Evolutionary conservation across 805 yeast genomes (phyloP), one percentile per base, ranked within the genome.

Genomic region (Jamesozyma rosinii): DNA sequence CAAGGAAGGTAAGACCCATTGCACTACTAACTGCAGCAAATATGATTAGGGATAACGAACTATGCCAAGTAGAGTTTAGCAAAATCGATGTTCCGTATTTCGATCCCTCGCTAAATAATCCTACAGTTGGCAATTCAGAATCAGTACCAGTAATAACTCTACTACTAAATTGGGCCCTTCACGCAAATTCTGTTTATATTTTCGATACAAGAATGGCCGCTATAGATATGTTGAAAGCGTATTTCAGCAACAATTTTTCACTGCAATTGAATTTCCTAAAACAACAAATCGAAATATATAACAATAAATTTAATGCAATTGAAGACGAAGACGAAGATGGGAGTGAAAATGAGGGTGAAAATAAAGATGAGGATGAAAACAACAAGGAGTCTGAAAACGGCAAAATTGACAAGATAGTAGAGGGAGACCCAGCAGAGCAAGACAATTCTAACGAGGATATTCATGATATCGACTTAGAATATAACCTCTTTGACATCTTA

Each of bases 11-110:
- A 2, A 76, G 95, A 48, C 73, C 83, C 0, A 58, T 70, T 15
- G 83, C 95, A 0, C 67, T 92, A 27, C 65, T 80, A 4, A 78
- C 95, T 0, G 77, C 86, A 1, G 88, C 94, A 1, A 90, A 82
- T 49, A 67, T 89, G 27, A 81, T 92, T 3, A 65, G 79, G 38
- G 73, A 77, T 26, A 87, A 88, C 58, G 62, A 70, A 2, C 74
- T 69, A 2, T 72, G 83, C 29, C 98, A 92, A 61, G 65, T 67
- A 13, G 77, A 77, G 45, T 82, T 90, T 52, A 71, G 87, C 1
- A 79, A 78, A 43, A 79, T 90, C 13, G 97, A 92, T 61, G 96
- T 92, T 6, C 98, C 98, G 0, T 86, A 81, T 57, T 70, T 89
- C 43, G 97, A 87, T 55, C 87, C 95, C 10, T 69, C 81, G 4